phyloP scores from a whole-genome alignment of 1,284 basidiomycete species.

The Pholiota adiposa region DNA sequence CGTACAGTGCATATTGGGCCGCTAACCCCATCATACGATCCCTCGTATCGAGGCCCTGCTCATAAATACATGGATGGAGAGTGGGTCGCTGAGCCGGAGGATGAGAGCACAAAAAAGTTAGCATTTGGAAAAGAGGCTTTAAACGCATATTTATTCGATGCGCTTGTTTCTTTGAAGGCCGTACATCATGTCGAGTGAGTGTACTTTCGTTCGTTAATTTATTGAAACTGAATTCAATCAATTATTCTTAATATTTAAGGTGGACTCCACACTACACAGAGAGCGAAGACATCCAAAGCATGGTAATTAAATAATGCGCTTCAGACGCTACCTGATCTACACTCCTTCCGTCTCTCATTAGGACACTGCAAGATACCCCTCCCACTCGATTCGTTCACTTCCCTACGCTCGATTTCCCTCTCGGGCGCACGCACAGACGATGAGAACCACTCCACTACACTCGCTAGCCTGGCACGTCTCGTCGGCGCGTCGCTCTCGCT shows the following conservation, averaged over 20 bases:
- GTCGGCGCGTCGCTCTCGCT: conserved; percentile 1
- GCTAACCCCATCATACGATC: neutral
- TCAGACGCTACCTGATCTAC: neutral
- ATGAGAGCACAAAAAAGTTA: neutral
- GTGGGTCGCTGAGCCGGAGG: conserved; percentile 5
- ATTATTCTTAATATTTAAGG: neutral
- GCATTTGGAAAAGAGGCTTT: neutral
- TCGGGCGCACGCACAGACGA: neutral
- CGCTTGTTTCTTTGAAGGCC: conserved; percentile 5
- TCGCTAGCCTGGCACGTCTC: neutral
- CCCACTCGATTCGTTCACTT: neutral
- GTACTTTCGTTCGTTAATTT: neutral
- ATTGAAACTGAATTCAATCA: neutral
- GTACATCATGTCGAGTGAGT: conserved; percentile 6
- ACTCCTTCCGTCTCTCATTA: neutral
- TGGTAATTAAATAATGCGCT: conserved; percentile 5
- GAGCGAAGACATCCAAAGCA: neutral
- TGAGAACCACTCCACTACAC: neutral
- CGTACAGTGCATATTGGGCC: conserved; percentile 4
- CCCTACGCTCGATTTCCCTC: conserved; percentile 1
- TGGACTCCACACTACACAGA: conserved; percentile 8
- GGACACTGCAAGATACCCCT: conserved; percentile 4
- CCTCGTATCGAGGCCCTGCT: conserved; percentile 2
- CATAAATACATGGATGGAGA: conserved; percentile 2
- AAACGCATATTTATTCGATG: neutral